Evolutionary conservation across 1,284 basidiomycete species (phyloP).

Genomic region (Spongispora temasekensis): DNA sequence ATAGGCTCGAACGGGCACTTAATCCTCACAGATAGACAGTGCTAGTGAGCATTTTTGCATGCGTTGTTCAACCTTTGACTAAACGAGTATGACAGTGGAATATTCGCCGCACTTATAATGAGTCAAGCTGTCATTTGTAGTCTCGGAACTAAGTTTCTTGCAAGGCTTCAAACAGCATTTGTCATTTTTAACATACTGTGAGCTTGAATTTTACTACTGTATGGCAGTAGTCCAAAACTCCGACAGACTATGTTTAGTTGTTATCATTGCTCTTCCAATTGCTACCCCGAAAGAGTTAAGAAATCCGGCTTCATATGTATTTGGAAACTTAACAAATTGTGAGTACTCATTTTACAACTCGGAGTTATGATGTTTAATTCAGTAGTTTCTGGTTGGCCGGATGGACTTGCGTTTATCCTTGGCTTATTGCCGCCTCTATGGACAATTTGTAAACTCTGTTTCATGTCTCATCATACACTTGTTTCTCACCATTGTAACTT

Average conservation of each 20-base stretch:
- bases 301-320: slow-evolving; percentile 44
- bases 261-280: slow-evolving; percentile 51
- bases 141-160: slow-evolving; percentile 41
- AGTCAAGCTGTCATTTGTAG: slow-evolving; percentile 41
- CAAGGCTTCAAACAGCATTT: slow-evolving; percentile 33
- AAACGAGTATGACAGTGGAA: slow-evolving; percentile 23
- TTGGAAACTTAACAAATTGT: slow-evolving; percentile 41
- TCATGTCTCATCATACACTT: not conserved
- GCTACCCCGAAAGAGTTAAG: slow-evolving; percentile 44
- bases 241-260: slow-evolving; percentile 40
- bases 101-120: slow-evolving; percentile 35
- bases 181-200: slow-evolving; percentile 36
- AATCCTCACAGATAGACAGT: slow-evolving; percentile 30
- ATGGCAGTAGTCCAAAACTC: not conserved
- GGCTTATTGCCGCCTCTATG: slow-evolving; percentile 53
- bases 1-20: slow-evolving; percentile 37
- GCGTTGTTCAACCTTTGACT: not conserved
- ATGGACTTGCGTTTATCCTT: slow-evolving; percentile 49
- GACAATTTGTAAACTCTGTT: slow-evolving; percentile 35
- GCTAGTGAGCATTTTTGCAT: slow-evolving; percentile 27
- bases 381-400: slow-evolving; percentile 49
- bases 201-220: slow-evolving; percentile 5
- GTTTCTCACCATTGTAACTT: not conserved
- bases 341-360: not conserved
- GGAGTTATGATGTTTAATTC: not conserved